Evolutionary conservation across 352 stramenopile species (phyloP).

Genomic region (Globisporangium takayamanum): DNA sequence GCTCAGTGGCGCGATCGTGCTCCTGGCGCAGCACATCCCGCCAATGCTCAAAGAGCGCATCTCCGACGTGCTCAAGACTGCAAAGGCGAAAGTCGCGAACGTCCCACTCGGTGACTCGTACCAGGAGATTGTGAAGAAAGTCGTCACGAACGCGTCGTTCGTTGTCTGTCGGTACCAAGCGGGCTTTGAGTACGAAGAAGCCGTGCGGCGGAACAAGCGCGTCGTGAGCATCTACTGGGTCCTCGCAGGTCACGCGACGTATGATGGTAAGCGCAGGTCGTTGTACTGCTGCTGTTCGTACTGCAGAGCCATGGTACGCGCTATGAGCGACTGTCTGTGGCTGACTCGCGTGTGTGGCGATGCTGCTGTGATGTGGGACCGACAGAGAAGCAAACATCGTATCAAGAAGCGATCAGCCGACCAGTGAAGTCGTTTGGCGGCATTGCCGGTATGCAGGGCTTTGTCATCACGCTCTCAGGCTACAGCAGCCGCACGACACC

Average conservation of each 20-base stretch:
- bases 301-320: neutral
- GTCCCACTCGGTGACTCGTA: conserved; percentile 67
- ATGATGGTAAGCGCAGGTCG: conserved; percentile 16
- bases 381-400: conserved; percentile 19
- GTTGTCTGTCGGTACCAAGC: conserved; percentile 77
- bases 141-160: conserved; percentile 73
- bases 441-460: conserved; percentile 68
- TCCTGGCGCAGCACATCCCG: conserved; percentile 73
- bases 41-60: conserved; percentile 55
- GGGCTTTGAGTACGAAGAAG: conserved; percentile 78
- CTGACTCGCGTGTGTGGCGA: neutral
- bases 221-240: conserved; percentile 83
- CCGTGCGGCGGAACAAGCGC: conserved; percentile 56
- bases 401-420: conserved; percentile 46
- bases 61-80: conserved; percentile 54
- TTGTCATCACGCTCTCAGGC: conserved; percentile 79
- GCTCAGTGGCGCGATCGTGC: conserved; percentile 51
- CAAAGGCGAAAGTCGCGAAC: conserved; percentile 75
- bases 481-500: conserved; percentile 72
- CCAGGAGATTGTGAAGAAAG: conserved; percentile 68
- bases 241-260: conserved; percentile 36
- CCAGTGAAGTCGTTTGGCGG: conserved; percentile 61
- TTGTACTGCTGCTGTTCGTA: neutral
- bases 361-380: neutral
- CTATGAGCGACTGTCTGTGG: neutral